Conservation (phyloP, 2,329 filamentous ascomycete species). For the Penicillium sp. region DNA sequence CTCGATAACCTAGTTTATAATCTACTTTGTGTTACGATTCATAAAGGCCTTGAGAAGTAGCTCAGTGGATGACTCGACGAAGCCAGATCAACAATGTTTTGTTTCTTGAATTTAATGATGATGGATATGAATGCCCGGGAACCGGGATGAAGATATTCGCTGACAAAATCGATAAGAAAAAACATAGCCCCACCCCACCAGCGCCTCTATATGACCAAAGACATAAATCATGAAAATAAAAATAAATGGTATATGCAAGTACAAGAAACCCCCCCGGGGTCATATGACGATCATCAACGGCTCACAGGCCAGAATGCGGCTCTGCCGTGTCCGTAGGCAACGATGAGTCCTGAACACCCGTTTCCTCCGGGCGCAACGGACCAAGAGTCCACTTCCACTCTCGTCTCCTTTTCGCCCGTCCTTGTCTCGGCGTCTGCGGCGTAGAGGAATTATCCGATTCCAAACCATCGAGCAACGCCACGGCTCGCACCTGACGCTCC, state of each 20-base stretch:
- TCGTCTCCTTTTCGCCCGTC: slow-evolving; percentile 52
- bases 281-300: background rate
- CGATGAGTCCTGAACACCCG: slow-evolving; percentile 5
- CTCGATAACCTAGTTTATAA: background rate
- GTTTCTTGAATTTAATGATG: background rate
- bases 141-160: slow-evolving; percentile 5
- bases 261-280: background rate
- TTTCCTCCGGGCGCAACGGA: slow-evolving; percentile 33
- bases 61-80: no score
- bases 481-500: slow-evolving; percentile 40
- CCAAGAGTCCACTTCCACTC: slow-evolving; percentile 60
- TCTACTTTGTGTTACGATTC: background rate
- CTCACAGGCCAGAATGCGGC: background rate
- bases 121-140: slow-evolving; percentile 1
- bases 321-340: background rate
- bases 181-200: no score
- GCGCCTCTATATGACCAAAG: slow-evolving; percentile 18
- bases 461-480: slow-evolving; percentile 40
- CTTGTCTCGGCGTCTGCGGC: slow-evolving; percentile 54
- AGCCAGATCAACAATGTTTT: no score
- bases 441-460: slow-evolving; percentile 48
- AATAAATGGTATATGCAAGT: slow-evolving; percentile 12
- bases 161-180: background rate
- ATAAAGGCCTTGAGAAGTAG: background rate
- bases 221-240: slow-evolving; percentile 18